A percentile compares a stretch with the other conserved stretches of the same genome.
These are phyloP conservation scores for Cardamine chenopodiifolia DNA, from an alignment of 345 rosid genomes.

Conservation along the genomic window DNA sequence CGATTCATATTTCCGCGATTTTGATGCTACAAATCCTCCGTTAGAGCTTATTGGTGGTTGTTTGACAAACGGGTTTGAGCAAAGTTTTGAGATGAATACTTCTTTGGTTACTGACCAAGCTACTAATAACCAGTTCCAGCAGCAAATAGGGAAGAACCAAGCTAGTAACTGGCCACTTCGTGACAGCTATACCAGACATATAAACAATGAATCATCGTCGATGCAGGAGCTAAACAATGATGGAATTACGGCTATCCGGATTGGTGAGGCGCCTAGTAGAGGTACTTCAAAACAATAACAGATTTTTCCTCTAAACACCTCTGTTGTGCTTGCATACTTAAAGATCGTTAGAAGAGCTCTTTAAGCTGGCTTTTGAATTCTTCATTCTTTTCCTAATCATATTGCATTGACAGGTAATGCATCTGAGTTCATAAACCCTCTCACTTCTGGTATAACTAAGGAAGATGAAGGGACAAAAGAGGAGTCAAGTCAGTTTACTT, in stretches of 20 bases:
- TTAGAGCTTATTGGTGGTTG: background rate
- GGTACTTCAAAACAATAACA: background rate
- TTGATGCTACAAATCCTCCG: slow-evolving; percentile 13
- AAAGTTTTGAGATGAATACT: slow-evolving; percentile 20
- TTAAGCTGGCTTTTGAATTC: background rate
- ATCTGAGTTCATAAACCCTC: slow-evolving; percentile 25
- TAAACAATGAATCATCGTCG: slow-evolving; percentile 46
- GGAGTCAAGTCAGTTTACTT: slow-evolving; percentile 57
- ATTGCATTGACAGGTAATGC: slow-evolving; percentile 15
- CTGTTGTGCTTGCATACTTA: no score
- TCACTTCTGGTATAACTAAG: background rate
- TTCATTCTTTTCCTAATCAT: background rate
- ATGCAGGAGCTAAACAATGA: slow-evolving; percentile 46
- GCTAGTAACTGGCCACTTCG: slow-evolving; percentile 44
- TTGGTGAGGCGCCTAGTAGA: background rate
- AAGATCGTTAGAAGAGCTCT: background rate
- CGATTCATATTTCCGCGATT: slow-evolving; percentile 24
- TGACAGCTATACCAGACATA: slow-evolving; percentile 32
- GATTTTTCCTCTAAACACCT: no score
- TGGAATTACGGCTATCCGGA: background rate
- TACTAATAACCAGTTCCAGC: slow-evolving; percentile 39
- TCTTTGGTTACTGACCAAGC: slow-evolving; percentile 25
- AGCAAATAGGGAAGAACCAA: slow-evolving; percentile 35
- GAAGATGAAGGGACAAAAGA: slow-evolving; percentile 18
- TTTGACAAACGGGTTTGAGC: slow-evolving; percentile 39